Percentiles rank a stretch among this genome's conserved stretches.
phyloP scores from a whole-genome alignment of 2,329 filamentous ascomycete species.

The Aspergillus vadensis region DNA sequence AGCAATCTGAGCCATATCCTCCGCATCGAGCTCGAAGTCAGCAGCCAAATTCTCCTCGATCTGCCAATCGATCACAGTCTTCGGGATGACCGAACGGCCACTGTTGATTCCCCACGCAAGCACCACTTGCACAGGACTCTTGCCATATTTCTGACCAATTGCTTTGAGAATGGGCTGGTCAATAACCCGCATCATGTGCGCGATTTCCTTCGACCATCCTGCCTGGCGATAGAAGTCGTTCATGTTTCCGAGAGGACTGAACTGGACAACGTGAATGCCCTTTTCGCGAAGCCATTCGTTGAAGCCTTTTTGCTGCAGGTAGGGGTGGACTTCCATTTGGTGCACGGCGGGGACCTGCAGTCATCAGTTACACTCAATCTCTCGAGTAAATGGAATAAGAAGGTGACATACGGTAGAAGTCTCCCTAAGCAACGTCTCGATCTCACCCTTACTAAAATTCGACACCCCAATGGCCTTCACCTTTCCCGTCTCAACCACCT shows the following conservation, averaged over 20 bases:
- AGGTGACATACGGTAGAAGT: slow-evolving; percentile 12
- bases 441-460: slow-evolving; percentile 28
- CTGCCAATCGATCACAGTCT: slow-evolving; percentile 26
- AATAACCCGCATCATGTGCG: slow-evolving; percentile 42
- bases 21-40: slow-evolving; percentile 23
- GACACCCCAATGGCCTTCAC: slow-evolving; percentile 33
- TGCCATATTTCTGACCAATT: slow-evolving; percentile 55
- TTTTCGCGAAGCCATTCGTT: slow-evolving; percentile 54
- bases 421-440: slow-evolving; percentile 40
- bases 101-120: slow-evolving; percentile 32
- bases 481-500: slow-evolving; percentile 28
- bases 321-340: slow-evolving; percentile 67
- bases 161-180: slow-evolving; percentile 56
- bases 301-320: slow-evolving; percentile 51
- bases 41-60: slow-evolving; percentile 28
- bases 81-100: slow-evolving; percentile 26
- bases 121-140: slow-evolving; percentile 54
- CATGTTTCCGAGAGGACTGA: slow-evolving; percentile 63
- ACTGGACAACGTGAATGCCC: slow-evolving; percentile 60
- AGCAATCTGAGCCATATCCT: slow-evolving; percentile 23
- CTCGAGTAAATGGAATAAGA: slow-evolving; percentile 19
- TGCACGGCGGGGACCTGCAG: slow-evolving; percentile 57
- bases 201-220: slow-evolving; percentile 58
- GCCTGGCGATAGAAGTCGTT: slow-evolving; percentile 56
- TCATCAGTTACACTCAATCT: slow-evolving; percentile 30